Percentiles rank a stretch among this genome's conserved stretches.
These are phyloP conservation scores for Ceratocystis lukuohia DNA, from an alignment of 2,329 filamentous ascomycete species.

Conservation along the genomic window DNA sequence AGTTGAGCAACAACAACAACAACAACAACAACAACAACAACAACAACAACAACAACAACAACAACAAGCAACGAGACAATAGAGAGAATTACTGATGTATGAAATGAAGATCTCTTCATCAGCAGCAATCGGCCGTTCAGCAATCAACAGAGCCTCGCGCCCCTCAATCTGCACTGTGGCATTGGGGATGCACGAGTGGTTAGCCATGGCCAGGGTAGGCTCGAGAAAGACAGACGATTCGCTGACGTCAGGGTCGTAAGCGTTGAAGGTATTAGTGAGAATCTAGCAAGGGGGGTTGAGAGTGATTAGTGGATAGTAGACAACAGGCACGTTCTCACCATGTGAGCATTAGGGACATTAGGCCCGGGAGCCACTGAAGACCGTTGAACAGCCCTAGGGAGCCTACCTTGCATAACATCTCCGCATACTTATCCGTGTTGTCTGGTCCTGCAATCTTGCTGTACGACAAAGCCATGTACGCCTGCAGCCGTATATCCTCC, in stretches of 20 bases:
- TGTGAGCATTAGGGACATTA: not conserved
- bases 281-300: conserved; percentile 30
- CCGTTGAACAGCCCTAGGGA: not conserved
- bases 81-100: conserved; percentile 39
- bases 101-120: conserved; percentile 48
- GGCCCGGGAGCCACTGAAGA: too few species aligned
- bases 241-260: conserved; percentile 39
- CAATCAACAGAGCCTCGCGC: conserved; percentile 37
- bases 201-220: conserved; percentile 43
- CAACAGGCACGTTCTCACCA: not conserved
- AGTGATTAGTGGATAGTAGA: too few species aligned
- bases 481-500: conserved; percentile 37
- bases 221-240: conserved; percentile 44
- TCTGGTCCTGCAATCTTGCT: conserved; percentile 28
- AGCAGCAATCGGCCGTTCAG: conserved; percentile 35
- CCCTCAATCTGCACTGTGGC: conserved; percentile 43
- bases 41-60: not conserved
- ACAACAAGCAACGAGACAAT: not conserved
- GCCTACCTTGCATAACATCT: conserved; percentile 41
- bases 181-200: conserved; percentile 50
- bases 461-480: conserved; percentile 35
- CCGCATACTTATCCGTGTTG: conserved; percentile 30
- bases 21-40: too few species aligned
- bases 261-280: conserved; percentile 49
- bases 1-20: not conserved